Conservation (phyloP, 371 early-diverging fungal genomes). For the Mortierella sp. region DNA sequence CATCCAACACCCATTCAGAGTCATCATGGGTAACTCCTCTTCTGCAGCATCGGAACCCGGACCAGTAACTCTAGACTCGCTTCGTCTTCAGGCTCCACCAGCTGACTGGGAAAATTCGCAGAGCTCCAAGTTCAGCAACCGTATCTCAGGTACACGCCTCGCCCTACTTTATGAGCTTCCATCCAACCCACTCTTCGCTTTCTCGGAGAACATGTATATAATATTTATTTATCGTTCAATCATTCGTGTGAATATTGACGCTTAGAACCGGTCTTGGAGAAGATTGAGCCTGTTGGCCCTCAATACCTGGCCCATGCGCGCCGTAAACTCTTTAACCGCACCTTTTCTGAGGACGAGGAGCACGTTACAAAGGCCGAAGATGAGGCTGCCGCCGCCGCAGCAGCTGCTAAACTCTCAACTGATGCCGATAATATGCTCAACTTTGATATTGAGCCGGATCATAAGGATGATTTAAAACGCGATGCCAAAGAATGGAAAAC, state of each 20-base stretch:
- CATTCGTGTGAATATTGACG: too few species aligned
- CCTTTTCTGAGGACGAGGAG: conserved; percentile 76
- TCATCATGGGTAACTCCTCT: conserved; percentile 48
- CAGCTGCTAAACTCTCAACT: conserved; percentile 58
- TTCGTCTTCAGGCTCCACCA: conserved; percentile 33
- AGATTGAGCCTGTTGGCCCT: conserved; percentile 70
- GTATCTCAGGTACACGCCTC: conserved; percentile 29
- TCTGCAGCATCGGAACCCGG: conserved; percentile 31
- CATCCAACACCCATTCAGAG: not conserved
- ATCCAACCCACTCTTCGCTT: too few species aligned
- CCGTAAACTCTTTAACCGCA: conserved; percentile 75
- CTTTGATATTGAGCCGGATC: conserved; percentile 70
- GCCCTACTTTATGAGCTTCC: not conserved
- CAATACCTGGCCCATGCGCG: conserved; percentile 77
- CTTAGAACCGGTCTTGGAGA: conserved; percentile 41
- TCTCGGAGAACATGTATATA: too few species aligned
- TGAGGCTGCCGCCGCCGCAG: conserved; percentile 41
- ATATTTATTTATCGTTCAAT: too few species aligned
- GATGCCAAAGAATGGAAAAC: conserved; percentile 89
- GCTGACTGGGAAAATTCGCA: conserved; percentile 35
- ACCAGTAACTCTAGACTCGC: conserved; percentile 19
- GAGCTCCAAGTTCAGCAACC: conserved; percentile 15
- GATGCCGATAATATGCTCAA: conserved; percentile 65
- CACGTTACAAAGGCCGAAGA: conserved; percentile 20
- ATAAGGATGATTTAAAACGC: conserved; percentile 67